Percentiles rank a stretch among this genome's conserved stretches.
These are phyloP conservation scores for Gaeumannomyces sp. DNA, from an alignment of 2,329 filamentous ascomycete genomes.

Conservation along the genomic window DNA sequence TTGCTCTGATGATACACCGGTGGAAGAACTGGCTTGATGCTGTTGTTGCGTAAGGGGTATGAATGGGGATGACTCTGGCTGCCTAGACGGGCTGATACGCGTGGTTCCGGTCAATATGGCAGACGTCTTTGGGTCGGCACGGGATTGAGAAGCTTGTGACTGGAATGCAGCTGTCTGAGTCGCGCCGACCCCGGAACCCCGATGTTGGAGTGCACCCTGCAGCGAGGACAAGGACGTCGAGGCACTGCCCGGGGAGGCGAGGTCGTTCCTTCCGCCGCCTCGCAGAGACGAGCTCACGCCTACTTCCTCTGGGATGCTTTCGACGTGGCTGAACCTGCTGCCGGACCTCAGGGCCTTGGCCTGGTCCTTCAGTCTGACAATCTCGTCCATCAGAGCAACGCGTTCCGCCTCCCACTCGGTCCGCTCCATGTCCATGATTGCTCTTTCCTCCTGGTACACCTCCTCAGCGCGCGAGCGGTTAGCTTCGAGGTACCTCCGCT, in stretches of 20 bases:
- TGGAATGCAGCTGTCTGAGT: conserved; percentile 2
- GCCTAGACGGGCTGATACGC: conserved; percentile 4
- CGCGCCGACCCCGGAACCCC: too few relatives aligned
- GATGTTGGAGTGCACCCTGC: background rate
- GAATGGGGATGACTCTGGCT: conserved; percentile 8
- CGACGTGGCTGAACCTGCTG: conserved; percentile 2
- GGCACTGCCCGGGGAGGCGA: background rate
- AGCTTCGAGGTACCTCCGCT: conserved; percentile 47
- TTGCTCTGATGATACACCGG: conserved; percentile 9
- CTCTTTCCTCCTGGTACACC: conserved; percentile 49
- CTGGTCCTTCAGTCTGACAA: conserved; percentile 21
- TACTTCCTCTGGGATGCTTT: conserved; percentile 6
- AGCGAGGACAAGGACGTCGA: background rate
- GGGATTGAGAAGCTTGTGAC: background rate
- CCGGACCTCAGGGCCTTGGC: conserved; percentile 2
- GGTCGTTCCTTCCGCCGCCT: background rate
- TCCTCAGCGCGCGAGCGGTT: conserved; percentile 47
- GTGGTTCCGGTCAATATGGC: background rate
- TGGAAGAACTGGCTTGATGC: background rate
- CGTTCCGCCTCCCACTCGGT: conserved; percentile 41
- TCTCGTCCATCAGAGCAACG: conserved; percentile 32
- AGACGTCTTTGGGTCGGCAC: background rate
- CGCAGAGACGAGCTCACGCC: background rate
- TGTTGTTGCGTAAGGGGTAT: background rate
- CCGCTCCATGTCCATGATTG: conserved; percentile 46